These are phyloP conservation scores for Diplodia sapinea DNA, from an alignment of 2,329 filamentous ascomycete species.

Conservation along the genomic window DNA sequence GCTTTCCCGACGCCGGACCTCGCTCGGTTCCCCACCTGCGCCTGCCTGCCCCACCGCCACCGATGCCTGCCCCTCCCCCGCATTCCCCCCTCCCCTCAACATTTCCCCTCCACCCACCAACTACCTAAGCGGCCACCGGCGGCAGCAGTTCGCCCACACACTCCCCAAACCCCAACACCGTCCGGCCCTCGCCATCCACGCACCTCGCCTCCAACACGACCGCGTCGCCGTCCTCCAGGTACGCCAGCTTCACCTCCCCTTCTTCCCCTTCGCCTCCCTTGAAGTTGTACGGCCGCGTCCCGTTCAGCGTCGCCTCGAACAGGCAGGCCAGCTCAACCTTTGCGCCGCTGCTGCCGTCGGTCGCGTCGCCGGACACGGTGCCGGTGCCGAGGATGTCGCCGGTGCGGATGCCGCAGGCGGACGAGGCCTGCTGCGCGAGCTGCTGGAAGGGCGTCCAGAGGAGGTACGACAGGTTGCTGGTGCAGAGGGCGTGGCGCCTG, in stretches of 20 bases:
- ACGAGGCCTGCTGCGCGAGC: conserved; percentile 52
- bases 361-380: conserved; percentile 50
- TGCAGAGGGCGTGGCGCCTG: conserved; percentile 36
- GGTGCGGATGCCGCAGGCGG: conserved; percentile 50
- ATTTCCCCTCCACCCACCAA: background rate
- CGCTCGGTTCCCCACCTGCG: background rate
- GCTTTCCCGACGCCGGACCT: background rate
- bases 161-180: conserved; percentile 50
- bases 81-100: background rate
- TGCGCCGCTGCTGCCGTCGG: conserved; percentile 44
- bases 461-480: conserved; percentile 46
- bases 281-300: conserved; percentile 40
- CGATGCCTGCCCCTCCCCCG: background rate
- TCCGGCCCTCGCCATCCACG: conserved; percentile 42
- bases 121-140: background rate
- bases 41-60: background rate
- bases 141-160: conserved; percentile 47
- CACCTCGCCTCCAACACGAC: conserved; percentile 44
- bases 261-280: conserved; percentile 34
- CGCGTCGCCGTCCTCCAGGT: conserved; percentile 51
- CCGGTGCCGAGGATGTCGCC: conserved; percentile 55
- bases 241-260: conserved; percentile 40
- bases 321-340: conserved; percentile 41
- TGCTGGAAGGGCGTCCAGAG: conserved; percentile 57
- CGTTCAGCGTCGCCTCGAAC: conserved; percentile 50